phyloP scores from a whole-genome alignment of 805 yeast genomes.

The Scheffersomyces spartinae region DNA sequence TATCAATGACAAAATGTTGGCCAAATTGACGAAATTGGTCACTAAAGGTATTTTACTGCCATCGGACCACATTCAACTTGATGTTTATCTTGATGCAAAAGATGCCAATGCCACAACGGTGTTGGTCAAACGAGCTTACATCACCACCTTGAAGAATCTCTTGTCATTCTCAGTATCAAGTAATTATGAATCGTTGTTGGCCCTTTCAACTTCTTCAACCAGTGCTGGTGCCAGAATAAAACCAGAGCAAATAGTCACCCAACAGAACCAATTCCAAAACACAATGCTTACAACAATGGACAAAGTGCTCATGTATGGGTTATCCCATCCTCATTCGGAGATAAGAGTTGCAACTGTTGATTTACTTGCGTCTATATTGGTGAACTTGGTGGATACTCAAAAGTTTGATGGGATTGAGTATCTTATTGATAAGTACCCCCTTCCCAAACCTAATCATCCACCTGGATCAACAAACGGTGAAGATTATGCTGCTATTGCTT shows the following conservation, averaged over 20 bases:
- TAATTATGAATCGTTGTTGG: slow-evolving; percentile 25
- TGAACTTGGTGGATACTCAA: slow-evolving; percentile 27
- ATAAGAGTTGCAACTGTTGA: slow-evolving; percentile 27
- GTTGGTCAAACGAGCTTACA: slow-evolving; percentile 18
- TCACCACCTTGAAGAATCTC: slow-evolving; percentile 19
- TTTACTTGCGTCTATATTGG: slow-evolving; percentile 19
- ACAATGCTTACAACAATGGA: slow-evolving; percentile 18
- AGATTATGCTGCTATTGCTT: too few species aligned
- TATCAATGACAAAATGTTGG: slow-evolving; percentile 27
- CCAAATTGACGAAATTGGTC: slow-evolving; percentile 21
- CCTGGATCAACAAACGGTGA: too few species aligned
- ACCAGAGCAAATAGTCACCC: slow-evolving; percentile 30
- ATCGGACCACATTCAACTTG: slow-evolving; percentile 9
- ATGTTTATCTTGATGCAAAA: slow-evolving; percentile 6
- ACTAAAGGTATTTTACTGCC: slow-evolving; percentile 14
- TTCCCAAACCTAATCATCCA: slow-evolving; percentile 15
- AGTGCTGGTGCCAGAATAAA: slow-evolving; percentile 28
- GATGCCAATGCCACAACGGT: slow-evolving; percentile 10
- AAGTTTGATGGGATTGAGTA: slow-evolving; percentile 24
- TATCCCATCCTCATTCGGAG: slow-evolving; percentile 21
- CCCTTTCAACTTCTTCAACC: slow-evolving; percentile 17
- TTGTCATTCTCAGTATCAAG: slow-evolving; percentile 20
- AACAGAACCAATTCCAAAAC: slow-evolving; percentile 26
- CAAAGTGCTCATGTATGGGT: slow-evolving; percentile 16
- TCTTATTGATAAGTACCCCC: slow-evolving; percentile 16